Conservation (phyloP, 164 flowering plant species). For the Piper longum region DNA sequence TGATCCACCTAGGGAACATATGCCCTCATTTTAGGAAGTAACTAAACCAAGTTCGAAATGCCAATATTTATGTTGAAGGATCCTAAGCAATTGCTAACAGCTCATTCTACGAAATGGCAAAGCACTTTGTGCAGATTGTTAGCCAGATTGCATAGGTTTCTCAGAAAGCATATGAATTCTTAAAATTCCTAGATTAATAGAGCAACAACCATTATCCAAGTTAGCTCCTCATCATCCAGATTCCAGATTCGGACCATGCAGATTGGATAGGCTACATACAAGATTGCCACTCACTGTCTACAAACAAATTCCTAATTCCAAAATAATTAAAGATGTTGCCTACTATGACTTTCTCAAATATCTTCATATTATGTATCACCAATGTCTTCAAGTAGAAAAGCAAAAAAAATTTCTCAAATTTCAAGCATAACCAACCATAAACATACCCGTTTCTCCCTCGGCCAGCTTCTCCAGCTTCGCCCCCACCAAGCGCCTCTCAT, state of each 20-base stretch:
- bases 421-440: not conserved
- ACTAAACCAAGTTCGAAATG: too few species aligned
- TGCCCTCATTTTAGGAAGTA: too few species aligned
- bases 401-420: too few species aligned
- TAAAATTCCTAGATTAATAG: not conserved
- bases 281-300: not conserved
- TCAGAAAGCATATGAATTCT: too few species aligned
- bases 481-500: constrained; percentile 90
- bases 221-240: not conserved
- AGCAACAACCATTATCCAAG: not conserved
- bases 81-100: too few species aligned
- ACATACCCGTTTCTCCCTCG: constrained; percentile 81
- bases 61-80: too few species aligned
- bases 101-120: too few species aligned
- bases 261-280: not conserved
- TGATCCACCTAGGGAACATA: too few species aligned
- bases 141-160: too few species aligned
- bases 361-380: not conserved
- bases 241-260: not conserved
- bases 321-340: not conserved
- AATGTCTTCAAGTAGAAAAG: too few species aligned
- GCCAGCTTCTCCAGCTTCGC: constrained; percentile 98
- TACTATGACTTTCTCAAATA: not conserved
- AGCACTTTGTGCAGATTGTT: too few species aligned
- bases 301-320: not conserved